Evolutionary conservation across 805 yeast species (phyloP).

Genomic region (baker's yeast (Saccharomyces cerevisiae)): DNA sequence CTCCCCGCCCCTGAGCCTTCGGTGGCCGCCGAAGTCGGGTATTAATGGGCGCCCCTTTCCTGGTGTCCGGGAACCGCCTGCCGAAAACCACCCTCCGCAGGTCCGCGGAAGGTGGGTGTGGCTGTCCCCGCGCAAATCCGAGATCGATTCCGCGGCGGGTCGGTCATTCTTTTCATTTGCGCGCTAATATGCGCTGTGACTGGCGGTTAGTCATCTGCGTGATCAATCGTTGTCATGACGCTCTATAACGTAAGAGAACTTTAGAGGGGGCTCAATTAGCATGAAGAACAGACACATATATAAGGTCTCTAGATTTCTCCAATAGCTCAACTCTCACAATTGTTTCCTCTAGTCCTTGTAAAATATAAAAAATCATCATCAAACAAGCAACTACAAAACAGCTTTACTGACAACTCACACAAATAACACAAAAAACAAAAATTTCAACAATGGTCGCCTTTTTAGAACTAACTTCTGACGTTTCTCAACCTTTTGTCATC

Average conservation of each 20-base stretch:
- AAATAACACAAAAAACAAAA: slow-evolving; percentile 6
- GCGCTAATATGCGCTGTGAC: not conserved
- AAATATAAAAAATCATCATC: slow-evolving; percentile 1
- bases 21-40: not conserved
- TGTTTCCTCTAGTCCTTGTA: not conserved
- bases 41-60: not conserved
- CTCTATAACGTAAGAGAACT: not conserved
- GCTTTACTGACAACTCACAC: slow-evolving; percentile 4
- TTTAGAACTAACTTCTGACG: slow-evolving; percentile 48
- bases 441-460: slow-evolving; percentile 28
- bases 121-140: not conserved
- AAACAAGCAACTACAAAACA: slow-evolving; percentile 4
- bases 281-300: not conserved
- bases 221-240: not conserved
- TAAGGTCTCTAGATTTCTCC: not conserved
- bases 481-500: slow-evolving; percentile 56
- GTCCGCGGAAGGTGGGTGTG: not conserved
- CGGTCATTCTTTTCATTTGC: not conserved
- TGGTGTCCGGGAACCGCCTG: not conserved
- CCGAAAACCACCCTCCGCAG: not conserved
- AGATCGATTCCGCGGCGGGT: not conserved
- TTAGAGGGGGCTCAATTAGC: not conserved
- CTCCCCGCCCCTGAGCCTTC: not conserved
- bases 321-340: not conserved
- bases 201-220: not conserved